These are phyloP conservation scores for Ceratocystis destructans DNA, from an alignment of 2,329 filamentous ascomycete species.

Conservation along the genomic window DNA sequence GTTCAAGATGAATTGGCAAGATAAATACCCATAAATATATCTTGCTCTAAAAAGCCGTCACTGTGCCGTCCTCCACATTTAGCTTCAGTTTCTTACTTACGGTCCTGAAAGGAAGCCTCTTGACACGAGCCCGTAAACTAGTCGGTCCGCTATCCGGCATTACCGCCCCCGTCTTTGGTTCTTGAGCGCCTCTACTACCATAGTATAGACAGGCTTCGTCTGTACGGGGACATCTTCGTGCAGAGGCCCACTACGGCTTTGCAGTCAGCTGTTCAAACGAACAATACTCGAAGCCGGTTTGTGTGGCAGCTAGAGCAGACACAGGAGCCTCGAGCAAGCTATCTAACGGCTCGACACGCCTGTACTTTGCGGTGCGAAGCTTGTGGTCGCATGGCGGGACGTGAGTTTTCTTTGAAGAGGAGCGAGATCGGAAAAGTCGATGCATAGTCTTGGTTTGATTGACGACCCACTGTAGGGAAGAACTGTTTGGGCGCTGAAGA, in stretches of 20 bases:
- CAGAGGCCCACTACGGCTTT: slow-evolving; percentile 3
- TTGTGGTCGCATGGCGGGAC: background rate
- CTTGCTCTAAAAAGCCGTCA: no score
- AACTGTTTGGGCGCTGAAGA: no score
- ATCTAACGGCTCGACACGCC: background rate
- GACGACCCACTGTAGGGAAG: no score
- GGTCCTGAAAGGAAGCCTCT: background rate
- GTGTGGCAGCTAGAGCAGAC: background rate
- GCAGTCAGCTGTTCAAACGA: slow-evolving; percentile 1
- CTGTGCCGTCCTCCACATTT: no score
- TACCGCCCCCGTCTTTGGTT: background rate
- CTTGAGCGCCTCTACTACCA: background rate
- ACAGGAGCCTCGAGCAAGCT: background rate
- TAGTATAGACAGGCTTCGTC: background rate
- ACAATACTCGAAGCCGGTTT: slow-evolving; percentile 5
- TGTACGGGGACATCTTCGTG: background rate
- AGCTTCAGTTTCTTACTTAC: background rate
- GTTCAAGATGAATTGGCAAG: no score
- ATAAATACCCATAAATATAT: no score
- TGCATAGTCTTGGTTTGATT: background rate
- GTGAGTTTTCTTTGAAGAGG: background rate
- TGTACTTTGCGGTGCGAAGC: background rate
- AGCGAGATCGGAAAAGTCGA: background rate
- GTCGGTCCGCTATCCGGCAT: background rate
- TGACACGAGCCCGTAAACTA: background rate